Base-by-base conservation (phyloP, 768 basidiomycete genomes). In the Auricularia auricula-judae region DNA sequence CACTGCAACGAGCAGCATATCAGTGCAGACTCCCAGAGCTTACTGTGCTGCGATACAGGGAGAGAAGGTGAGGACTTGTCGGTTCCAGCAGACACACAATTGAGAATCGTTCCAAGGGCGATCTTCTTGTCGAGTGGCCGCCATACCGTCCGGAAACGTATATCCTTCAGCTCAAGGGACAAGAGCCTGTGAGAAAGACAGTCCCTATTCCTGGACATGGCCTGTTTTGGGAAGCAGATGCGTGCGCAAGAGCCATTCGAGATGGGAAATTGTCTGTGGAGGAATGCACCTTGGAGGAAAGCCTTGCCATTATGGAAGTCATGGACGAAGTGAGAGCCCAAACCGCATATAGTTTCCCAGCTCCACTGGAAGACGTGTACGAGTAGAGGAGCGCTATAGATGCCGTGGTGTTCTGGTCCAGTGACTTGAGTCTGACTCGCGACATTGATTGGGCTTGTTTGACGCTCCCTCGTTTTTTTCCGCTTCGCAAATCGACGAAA, bases 191-290 rank as follows among this genome's bases (percentile, higher is more conserved):
- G 14, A 44, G 14, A 39, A 61, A 65, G 44, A 39, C 44, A 2
- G 33, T 61, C 33, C 23, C 36, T n/a, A 61, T 67, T 34, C 47
- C 60, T 8, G 69, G 69, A 4, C 59, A 65, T 12, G 68, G 67
- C 3, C 60, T 69, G 64, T 62, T 65, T 42, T 70, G 68, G 68
- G 64, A 69, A 64, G 69, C 67, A 1, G 69, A 70, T 59, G 66
- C 64, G 18, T 66, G 65, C n/a, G 69, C 68, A 3, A 65, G 69
- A 4, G 67, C 66, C 23, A 62, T 70, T 39, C 63, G 68, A 8
- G 65, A 67, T 39, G 69, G 68, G 21, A 66, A 69, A 58, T 36
- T 63, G 3, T 68, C 65, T 62, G 61, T 59, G n/a, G 39, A 21
- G 36, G 65, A 65, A 63, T 69, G 56, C 11, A 51, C 65, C 36